phyloP scores from a whole-genome alignment of 2,329 filamentous ascomycete species.

The Teratosphaeria zuluensis region DNA sequence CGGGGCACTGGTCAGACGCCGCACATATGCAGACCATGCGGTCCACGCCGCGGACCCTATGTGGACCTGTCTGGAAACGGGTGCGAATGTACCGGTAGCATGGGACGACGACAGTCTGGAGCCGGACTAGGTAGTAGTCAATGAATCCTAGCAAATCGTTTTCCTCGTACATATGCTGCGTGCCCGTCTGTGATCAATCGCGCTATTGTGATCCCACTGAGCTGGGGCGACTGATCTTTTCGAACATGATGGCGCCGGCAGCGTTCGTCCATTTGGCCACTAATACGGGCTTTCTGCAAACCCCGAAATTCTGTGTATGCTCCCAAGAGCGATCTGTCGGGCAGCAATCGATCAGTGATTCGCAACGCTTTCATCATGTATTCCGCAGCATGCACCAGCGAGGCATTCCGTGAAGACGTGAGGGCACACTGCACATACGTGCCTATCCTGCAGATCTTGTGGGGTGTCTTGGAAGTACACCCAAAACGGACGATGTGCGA shows the following conservation, averaged over 20 bases:
- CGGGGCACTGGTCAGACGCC: neutral
- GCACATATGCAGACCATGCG: neutral
- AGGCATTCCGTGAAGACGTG: neutral
- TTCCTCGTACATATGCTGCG: neutral
- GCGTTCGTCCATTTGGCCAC: no score
- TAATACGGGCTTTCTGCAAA: neutral
- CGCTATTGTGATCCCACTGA: neutral
- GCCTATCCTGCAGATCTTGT: neutral
- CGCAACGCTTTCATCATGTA: neutral
- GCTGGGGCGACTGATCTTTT: neutral
- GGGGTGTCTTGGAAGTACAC: neutral
- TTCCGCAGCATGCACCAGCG: no score
- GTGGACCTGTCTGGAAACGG: neutral
- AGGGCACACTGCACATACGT: neutral
- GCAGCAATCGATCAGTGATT: neutral
- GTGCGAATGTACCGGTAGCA: neutral
- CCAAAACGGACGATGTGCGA: neutral
- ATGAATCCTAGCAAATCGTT: neutral
- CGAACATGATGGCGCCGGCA: no score
- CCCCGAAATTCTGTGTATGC: neutral
- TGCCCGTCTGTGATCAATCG: neutral
- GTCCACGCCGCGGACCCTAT: neutral
- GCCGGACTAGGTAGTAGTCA: neutral
- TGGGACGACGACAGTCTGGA: neutral
- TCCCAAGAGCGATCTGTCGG: neutral